phyloP scores from a whole-genome alignment of 129 eudicot species.

The Oenanthe sinensis region DNA sequence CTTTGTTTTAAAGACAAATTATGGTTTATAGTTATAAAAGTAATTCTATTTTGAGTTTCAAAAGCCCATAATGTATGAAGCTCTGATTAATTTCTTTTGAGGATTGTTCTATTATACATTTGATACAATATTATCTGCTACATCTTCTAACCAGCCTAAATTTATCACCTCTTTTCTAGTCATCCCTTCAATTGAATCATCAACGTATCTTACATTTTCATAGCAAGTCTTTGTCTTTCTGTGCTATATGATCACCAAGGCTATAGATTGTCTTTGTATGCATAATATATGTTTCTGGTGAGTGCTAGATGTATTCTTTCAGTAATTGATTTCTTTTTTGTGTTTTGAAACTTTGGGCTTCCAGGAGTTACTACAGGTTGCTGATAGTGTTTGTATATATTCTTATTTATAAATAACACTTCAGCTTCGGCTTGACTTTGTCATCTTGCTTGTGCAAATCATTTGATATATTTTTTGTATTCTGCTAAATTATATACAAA shows the following conservation, averaged over 20 bases:
- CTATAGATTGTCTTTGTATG: neutral
- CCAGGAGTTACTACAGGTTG: neutral
- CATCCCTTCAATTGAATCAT: neutral
- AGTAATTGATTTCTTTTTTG: neutral
- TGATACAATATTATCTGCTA: neutral
- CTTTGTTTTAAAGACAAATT: neutral
- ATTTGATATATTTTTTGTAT: neutral
- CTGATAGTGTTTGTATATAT: neutral
- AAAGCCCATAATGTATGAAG: neutral
- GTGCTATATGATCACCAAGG: neutral
- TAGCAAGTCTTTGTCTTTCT: conserved; percentile 3
- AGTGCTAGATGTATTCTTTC: neutral
- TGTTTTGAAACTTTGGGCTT: neutral
- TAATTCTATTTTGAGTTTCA: neutral
- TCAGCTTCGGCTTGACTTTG: neutral
- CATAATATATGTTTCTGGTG: neutral
- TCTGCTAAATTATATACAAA: neutral
- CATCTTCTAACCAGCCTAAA: neutral
- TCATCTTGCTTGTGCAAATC: neutral
- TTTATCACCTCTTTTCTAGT: neutral
- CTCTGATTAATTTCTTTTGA: neutral
- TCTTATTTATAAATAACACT: neutral
- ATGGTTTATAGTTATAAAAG: neutral
- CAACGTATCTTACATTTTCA: neutral
- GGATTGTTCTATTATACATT: neutral